phyloP scores from a whole-genome alignment of 345 rosid species.

The Syzygium aqueum region DNA sequence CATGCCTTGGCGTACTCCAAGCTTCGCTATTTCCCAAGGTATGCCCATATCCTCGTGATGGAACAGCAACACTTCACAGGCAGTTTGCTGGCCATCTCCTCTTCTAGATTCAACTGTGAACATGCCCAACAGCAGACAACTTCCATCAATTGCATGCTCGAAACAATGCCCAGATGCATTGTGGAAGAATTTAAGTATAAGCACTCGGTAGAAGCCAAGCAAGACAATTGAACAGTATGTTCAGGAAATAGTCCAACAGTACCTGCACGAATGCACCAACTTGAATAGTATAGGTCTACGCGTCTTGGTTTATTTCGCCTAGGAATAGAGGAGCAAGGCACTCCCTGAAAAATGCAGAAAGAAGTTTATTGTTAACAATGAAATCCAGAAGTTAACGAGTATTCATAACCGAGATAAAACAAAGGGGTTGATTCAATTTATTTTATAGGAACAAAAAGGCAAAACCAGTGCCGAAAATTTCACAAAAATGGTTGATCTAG shows the following conservation, averaged over 20 bases:
- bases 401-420: neutral
- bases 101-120: conserved; percentile 79
- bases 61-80: conserved; percentile 86
- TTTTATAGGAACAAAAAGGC: neutral
- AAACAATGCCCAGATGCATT: neutral
- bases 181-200: neutral
- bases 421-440: neutral
- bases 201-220: neutral
- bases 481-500: neutral
- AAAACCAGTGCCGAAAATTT: neutral
- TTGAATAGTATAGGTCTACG: conserved; percentile 88
- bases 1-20: conserved; percentile 97
- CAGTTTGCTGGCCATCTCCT: conserved; percentile 73
- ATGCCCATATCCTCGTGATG: conserved; percentile 99
- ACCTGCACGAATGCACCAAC: conserved; percentile 98
- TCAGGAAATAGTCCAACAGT: neutral
- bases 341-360: conserved; percentile 51
- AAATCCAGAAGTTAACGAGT: neutral
- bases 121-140: neutral
- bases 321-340: conserved; percentile 55
- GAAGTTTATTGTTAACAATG: neutral
- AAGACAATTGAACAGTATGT: neutral
- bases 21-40: conserved; percentile 95
- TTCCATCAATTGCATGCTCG: neutral
- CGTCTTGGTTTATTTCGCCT: conserved; percentile 78